Conservation (phyloP, 2,329 filamentous ascomycete genomes). For the Fusarium caatingaense region DNA sequence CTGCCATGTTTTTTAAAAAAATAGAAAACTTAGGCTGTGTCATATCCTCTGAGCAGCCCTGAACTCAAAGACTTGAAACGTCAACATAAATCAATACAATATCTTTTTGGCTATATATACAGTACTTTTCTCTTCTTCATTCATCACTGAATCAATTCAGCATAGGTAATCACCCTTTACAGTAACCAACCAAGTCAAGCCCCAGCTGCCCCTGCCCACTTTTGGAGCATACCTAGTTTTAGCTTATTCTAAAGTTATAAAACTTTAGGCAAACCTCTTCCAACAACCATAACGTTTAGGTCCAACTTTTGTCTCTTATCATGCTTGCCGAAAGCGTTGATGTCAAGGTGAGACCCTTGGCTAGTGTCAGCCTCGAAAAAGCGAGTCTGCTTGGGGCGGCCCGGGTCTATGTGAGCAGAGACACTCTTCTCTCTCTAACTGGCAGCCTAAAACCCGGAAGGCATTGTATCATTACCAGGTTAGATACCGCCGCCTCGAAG, state of each 20-base stretch:
- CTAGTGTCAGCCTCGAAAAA: conserved; percentile 57
- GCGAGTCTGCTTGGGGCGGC: conserved; percentile 57
- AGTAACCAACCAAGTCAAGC: not conserved
- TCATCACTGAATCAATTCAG: not conserved
- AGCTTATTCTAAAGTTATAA: not conserved
- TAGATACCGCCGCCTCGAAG: conserved; percentile 25
- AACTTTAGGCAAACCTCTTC: not conserved
- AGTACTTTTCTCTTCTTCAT: not conserved
- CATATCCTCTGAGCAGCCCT: not conserved
- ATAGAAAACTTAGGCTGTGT: not conserved
- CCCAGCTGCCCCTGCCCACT: not conserved
- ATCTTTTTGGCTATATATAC: not conserved
- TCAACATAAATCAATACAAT: not conserved
- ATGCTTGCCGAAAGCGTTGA: conserved; percentile 53
- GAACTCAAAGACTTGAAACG: not conserved
- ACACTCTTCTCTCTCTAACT: conserved; percentile 58
- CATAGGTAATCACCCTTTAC: not conserved
- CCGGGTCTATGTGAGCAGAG: conserved; percentile 61
- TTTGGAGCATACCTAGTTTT: not conserved
- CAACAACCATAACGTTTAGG: not conserved
- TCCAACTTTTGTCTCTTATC: not conserved
- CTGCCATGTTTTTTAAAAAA: not conserved
- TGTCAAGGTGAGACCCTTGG: conserved; percentile 56
- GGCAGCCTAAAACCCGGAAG: conserved; percentile 57
- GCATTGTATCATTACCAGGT: conserved; percentile 55